Evolutionary conservation across 495 filamentous ascomycete species (phyloP).

Genomic region (Tuber brumale): DNA sequence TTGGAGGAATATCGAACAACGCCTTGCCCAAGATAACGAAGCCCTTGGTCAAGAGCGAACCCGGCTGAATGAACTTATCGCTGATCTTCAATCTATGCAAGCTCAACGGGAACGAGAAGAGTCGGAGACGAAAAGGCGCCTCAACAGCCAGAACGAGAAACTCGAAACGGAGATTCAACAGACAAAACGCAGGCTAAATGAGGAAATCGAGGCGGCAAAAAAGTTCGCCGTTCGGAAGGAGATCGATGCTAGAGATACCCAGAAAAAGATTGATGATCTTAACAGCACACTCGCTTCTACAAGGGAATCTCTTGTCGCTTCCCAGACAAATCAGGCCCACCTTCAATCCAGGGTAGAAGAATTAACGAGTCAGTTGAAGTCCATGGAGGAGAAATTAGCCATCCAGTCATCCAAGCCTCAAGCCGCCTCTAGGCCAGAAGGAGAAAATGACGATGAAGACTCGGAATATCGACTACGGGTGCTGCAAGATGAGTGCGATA

Average conservation of each 20-base stretch:
- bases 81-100: constrained; percentile 72
- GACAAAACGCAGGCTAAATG: constrained; percentile 74
- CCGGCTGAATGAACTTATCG: constrained; percentile 69
- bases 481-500: constrained; percentile 68
- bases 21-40: constrained; percentile 79
- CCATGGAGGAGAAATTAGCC: constrained; percentile 75
- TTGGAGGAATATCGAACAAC: constrained; percentile 83
- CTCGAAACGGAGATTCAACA: constrained; percentile 69
- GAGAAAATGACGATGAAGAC: constrained; percentile 48
- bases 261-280: constrained; percentile 84
- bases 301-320: constrained; percentile 73
- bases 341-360: constrained; percentile 82
- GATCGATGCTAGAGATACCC: constrained; percentile 75
- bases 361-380: constrained; percentile 75
- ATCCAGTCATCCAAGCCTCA: constrained; percentile 66
- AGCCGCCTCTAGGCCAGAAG: constrained; percentile 45
- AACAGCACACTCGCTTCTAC: constrained; percentile 65
- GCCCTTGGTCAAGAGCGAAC: constrained; percentile 72
- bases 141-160: constrained; percentile 67
- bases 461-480: constrained; percentile 69
- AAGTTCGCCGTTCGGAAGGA: constrained; percentile 74
- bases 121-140: constrained; percentile 66
- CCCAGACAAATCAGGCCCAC: constrained; percentile 80
- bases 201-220: constrained; percentile 75
- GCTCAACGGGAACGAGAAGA: constrained; percentile 87